Conservation (phyloP, 306 rosid genomes). For the Prunus mira region DNA sequence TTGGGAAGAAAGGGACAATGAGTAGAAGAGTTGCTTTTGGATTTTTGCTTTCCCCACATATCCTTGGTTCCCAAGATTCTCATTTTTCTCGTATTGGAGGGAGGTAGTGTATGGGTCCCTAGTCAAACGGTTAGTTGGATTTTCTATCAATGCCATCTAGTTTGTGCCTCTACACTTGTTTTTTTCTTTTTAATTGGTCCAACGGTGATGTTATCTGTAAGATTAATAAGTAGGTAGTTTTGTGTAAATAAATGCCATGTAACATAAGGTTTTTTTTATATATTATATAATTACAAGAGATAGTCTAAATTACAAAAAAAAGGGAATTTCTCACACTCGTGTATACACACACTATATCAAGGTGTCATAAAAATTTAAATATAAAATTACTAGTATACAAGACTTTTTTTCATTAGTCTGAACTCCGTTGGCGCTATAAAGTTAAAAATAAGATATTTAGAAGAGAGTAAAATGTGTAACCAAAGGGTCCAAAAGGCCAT, state of each 20-base stretch:
- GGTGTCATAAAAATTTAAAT: accelerated
- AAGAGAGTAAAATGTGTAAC: neutral
- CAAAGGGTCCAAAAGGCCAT: neutral
- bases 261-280: neutral
- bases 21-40: conserved; percentile 38
- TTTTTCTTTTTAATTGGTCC: neutral
- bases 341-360: too few relatives aligned
- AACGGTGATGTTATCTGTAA: neutral
- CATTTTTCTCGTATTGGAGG: conserved; percentile 20
- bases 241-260: neutral
- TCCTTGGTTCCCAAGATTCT: conserved; percentile 41
- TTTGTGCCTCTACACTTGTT: conserved; percentile 38
- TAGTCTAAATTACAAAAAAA: accelerated
- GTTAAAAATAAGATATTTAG: too few relatives aligned
- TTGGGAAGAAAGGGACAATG: conserved; percentile 15
- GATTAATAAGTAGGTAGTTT: neutral
- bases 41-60: conserved; percentile 35
- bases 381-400: accelerated
- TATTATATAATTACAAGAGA: too few relatives aligned
- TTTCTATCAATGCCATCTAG: conserved; percentile 46
- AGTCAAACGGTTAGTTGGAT: conserved; percentile 66
- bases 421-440: neutral
- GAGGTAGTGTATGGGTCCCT: conserved; percentile 36
- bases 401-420: too few relatives aligned
- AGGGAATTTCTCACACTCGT: accelerated